These are phyloP conservation scores for Colletotrichum chlorophyti DNA, from an alignment of 2,329 filamentous ascomycete genomes.

Conservation along the genomic window DNA sequence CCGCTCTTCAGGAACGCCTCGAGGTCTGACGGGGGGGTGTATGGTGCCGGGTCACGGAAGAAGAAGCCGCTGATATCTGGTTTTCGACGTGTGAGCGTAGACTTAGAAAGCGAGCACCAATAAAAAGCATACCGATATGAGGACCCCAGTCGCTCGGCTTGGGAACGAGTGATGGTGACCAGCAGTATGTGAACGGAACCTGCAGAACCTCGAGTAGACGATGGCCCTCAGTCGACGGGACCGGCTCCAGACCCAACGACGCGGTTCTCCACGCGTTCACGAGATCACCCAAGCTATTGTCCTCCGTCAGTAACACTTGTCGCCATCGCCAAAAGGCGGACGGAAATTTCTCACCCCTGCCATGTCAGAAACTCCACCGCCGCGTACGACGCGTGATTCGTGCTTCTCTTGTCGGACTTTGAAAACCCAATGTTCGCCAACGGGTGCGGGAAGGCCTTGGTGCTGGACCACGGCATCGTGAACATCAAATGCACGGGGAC, in stretches of 20 bases:
- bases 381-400: constrained; percentile 75
- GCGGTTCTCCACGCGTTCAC: constrained; percentile 85
- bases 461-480: constrained; percentile 78
- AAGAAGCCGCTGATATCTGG: constrained; percentile 68
- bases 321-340: not conserved
- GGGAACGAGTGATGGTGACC: constrained; percentile 71
- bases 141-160: constrained; percentile 71
- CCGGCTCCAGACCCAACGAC: constrained; percentile 68
- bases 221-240: constrained; percentile 75
- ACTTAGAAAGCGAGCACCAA: fast-evolving
- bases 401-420: constrained; percentile 55
- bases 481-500: constrained; percentile 56
- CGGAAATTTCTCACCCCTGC: constrained; percentile 60
- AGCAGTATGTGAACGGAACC: constrained; percentile 80
- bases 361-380: constrained; percentile 79
- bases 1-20: constrained; percentile 62
- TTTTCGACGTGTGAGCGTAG: not conserved
- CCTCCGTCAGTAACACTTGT: not conserved
- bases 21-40: constrained; percentile 60
- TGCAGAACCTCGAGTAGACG: constrained; percentile 71
- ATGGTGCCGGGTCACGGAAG: constrained; percentile 64
- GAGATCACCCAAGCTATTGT: constrained; percentile 67
- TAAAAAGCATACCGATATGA: constrained; percentile 60
- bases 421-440: constrained; percentile 72
- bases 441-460: constrained; percentile 75